Evolutionary conservation across 2,329 filamentous ascomycete species (phyloP).

Genomic region (Clarireedia monteithiana): DNA sequence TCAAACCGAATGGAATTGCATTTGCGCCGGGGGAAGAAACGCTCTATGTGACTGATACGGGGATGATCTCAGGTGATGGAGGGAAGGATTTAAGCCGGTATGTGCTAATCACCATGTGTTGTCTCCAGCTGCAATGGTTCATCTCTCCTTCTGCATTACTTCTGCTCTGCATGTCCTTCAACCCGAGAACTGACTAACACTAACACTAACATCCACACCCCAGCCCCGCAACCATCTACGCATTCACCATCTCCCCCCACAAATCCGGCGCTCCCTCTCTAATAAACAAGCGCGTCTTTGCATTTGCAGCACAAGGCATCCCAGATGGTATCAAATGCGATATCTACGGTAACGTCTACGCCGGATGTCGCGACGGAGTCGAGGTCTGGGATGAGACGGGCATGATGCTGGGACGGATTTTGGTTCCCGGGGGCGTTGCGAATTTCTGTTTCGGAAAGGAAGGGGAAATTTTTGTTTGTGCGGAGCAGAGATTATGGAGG

Average conservation of each 20-base stretch:
- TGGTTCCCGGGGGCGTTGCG: conserved; percentile 19
- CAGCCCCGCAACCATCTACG: conserved; percentile 13
- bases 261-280: conserved; percentile 16
- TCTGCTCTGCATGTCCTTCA: too few species aligned
- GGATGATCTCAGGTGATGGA: conserved; percentile 28
- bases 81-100: conserved; percentile 10
- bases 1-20: conserved; percentile 47
- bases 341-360: conserved; percentile 46
- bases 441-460: conserved; percentile 27
- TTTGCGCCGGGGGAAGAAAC: conserved; percentile 46
- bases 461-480: conserved; percentile 24
- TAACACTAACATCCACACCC: neutral
- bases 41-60: conserved; percentile 50
- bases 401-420: conserved; percentile 43
- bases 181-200: too few species aligned
- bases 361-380: conserved; percentile 46
- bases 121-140: neutral
- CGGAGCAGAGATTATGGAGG: conserved; percentile 22
- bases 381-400: conserved; percentile 45
- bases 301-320: conserved; percentile 43
- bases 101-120: conserved; percentile 7
- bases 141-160: neutral
- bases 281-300: conserved; percentile 38
- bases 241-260: conserved; percentile 15
- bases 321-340: conserved; percentile 54